Evolutionary conservation across 2,329 filamentous ascomycete genomes (phyloP), one percentile per base, ranked within the genome.

Genomic region (Colletotrichum chrysophilum): DNA sequence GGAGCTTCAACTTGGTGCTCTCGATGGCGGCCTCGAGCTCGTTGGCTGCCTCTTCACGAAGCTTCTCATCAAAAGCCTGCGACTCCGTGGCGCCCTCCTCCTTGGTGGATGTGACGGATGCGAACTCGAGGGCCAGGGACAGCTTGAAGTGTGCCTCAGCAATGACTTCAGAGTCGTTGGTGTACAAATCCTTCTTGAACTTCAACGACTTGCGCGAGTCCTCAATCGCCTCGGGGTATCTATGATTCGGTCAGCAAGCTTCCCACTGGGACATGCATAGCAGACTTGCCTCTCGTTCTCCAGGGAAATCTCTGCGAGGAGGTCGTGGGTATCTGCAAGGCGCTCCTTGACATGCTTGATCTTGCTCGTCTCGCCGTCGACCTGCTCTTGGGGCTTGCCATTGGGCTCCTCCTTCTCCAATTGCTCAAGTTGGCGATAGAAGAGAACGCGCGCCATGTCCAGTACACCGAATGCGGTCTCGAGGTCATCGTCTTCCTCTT

Each of bases 131-230:
- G 1, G 97, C 97, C 18, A 99, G 91, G 0, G 96, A 98, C 30
- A 99, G 93, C 86, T 98, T 98, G 88, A 94, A 99, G 87, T 99
- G 96, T 18, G 95, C 96, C 87, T 99, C 97, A 56, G 97, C 96
- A 72, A 98, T 91, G 67, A 97, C 90, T 79, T 96, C 94, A 16
- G 95, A 95, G 77, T 97, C 95, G 66, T 93, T 89, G 0, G 95
- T 90, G 82, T 95, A 96, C 4, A 98, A 89, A 66, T 94, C 90
- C 79, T 94, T 86, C 85, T 97, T 97, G 80, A 97, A 91, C 55
- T 91, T 91, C 65, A 98, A 91, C 2, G 96, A 93, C 16, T 93
- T 91, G 79, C 92, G 93, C 68, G 95, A 92, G 84, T 99, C 97
- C 62, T 92, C 90, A 69, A 98, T 94, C n/a, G 97, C 96, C 79